Evolutionary conservation across 2,329 filamentous ascomycete genomes (phyloP).

Genomic region (Colletotrichum cereale): DNA sequence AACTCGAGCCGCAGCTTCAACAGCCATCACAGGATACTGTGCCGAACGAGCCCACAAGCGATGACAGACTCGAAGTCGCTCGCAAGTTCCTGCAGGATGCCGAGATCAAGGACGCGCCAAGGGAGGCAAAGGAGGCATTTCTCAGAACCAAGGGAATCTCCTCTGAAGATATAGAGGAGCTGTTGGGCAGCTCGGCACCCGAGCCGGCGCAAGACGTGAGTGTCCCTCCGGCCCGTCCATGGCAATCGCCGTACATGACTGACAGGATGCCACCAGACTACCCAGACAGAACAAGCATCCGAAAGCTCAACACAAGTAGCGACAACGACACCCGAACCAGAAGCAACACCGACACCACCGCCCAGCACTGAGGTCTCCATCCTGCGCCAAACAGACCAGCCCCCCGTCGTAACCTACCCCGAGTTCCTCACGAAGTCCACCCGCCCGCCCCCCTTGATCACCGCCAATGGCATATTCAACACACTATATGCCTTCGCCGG

Average conservation of each 20-base stretch:
- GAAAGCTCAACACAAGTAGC: slow-evolving; percentile 14
- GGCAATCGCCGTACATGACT: not conserved
- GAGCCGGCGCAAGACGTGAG: slow-evolving; percentile 19
- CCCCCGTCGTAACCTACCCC: slow-evolving; percentile 77
- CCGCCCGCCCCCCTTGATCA: slow-evolving; percentile 72
- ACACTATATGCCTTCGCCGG: slow-evolving; percentile 70
- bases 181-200: slow-evolving; percentile 60
- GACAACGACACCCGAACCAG: slow-evolving; percentile 10
- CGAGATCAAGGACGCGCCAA: slow-evolving; percentile 74
- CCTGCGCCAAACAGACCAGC: slow-evolving; percentile 54
- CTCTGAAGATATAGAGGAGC: slow-evolving; percentile 73
- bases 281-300: slow-evolving; percentile 2
- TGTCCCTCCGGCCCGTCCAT: not conserved
- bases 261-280: not conserved
- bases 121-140: slow-evolving; percentile 81
- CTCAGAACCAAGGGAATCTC: slow-evolving; percentile 81
- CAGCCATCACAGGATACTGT: slow-evolving; percentile 27
- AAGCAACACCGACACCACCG: slow-evolving; percentile 24
- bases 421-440: slow-evolving; percentile 73
- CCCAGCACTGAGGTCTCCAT: slow-evolving; percentile 28
- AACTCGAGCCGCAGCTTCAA: slow-evolving; percentile 17
- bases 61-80: slow-evolving; percentile 70
- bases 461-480: slow-evolving; percentile 68
- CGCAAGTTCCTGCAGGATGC: slow-evolving; percentile 82
- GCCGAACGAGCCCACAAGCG: slow-evolving; percentile 33